Evolutionary conservation across 257 asterid species (phyloP), one percentile per base, ranked within the genome.

Genomic region (Solanum ossicruentum): DNA sequence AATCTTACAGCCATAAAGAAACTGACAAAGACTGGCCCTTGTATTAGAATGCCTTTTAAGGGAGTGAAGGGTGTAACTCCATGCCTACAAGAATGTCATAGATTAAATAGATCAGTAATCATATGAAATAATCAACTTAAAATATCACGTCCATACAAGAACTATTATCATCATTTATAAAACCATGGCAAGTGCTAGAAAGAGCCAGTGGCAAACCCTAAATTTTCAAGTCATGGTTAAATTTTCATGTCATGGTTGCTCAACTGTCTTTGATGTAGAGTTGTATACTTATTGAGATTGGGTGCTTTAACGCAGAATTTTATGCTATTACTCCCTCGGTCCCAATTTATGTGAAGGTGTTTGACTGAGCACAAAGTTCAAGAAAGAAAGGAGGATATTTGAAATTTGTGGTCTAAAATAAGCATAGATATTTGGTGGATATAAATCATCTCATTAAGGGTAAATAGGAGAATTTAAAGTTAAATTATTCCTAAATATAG

Each of bases 11-110:
- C 99, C 84, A 96, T 89, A 91, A 95, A 96, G 86, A 96, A 93
- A 88, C 93, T 84, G 89, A 93, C 86, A 79, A 95, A 95, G 84
- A 96, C 12, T 70, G 98, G 99, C 65, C 91, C 99, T 84, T 95
- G 91, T 83, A 94, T 86, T 21, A 96, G 69, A 84, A 96, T 71
- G 86, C 99, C 99, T 88, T 88, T 93, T 84, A 95, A 26, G 83
- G 98, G 98, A 80, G 98, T 93, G 81, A 92, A 93, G 71, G 98
- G 98, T 60, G 95, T 84, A 84, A 96, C 99, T 43, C 97, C 97
- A 86, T 93, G 84, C 80, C 99, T 96, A 95, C 89, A 91, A 91
- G 85, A 87, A 77, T 51, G 47, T 23, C 82, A 51, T 23, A 77
- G 81, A 77, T 23, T 43, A 12, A 15, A 20, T 71, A 71, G 18